These are phyloP conservation scores for Syncephalastrum contaminatum DNA, from an alignment of 371 early-diverging fungal genomes.

Conservation along the genomic window DNA sequence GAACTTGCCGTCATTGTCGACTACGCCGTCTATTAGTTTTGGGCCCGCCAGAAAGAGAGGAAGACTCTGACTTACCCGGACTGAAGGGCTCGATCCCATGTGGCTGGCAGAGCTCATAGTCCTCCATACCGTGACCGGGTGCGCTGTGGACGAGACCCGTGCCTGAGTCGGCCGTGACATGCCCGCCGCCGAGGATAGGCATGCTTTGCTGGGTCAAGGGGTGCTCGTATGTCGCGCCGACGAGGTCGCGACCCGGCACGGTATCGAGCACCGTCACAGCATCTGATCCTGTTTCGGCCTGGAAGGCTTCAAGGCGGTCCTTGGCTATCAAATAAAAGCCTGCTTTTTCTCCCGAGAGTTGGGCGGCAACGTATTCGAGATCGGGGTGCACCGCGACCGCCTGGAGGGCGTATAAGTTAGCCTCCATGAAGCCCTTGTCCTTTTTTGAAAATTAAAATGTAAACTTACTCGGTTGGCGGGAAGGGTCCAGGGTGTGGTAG, in stretches of 20 bases:
- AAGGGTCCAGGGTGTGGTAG: conserved; percentile 97
- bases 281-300: conserved; percentile 16
- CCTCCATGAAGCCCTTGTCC: too few relatives aligned
- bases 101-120: conserved; percentile 76
- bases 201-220: conserved; percentile 52
- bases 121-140: conserved; percentile 95
- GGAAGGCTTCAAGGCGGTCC: conserved; percentile 42
- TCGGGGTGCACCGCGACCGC: conserved; percentile 81
- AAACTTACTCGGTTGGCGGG: conserved; percentile 74
- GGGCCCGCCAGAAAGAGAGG: not conserved
- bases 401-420: conserved; percentile 8
- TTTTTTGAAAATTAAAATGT: too few relatives aligned
- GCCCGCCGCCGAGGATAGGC: conserved; percentile 66
- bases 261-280: conserved; percentile 20
- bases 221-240: conserved; percentile 70
- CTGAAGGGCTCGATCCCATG: conserved; percentile 60
- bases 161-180: conserved; percentile 84
- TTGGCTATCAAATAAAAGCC: conserved; percentile 49
- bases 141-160: conserved; percentile 94
- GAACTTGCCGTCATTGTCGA: conserved; percentile 83
- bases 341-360: conserved; percentile 12
- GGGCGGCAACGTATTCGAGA: conserved; percentile 61
- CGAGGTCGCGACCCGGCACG: conserved; percentile 56
- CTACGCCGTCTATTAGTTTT: conserved; percentile 26
- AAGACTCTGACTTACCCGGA: conserved; percentile 35